A percentile compares a stretch with the other conserved stretches of the same genome.
phyloP scores from a whole-genome alignment of 2,329 filamentous ascomycete species.

The Erysiphe pisi region DNA sequence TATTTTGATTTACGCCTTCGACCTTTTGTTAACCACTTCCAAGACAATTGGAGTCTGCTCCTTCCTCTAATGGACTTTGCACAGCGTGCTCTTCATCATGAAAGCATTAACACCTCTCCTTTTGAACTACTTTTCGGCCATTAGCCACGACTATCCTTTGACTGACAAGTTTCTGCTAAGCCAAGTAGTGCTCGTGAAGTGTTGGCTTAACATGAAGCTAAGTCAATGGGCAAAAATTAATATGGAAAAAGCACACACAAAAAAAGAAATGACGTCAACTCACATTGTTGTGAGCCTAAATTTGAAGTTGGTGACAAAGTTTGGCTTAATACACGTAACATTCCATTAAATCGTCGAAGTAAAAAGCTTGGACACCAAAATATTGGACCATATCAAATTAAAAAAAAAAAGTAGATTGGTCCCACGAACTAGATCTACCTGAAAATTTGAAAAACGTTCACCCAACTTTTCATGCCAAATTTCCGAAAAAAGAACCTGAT shows the following conservation, averaged over 20 bases:
- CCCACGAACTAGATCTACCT: not conserved
- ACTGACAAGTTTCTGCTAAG: not conserved
- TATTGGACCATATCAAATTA: not conserved
- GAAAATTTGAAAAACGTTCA: not conserved
- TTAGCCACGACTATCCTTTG: not conserved
- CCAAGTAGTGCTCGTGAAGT: not conserved
- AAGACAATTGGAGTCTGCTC: constrained; percentile 22
- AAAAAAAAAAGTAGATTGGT: not conserved
- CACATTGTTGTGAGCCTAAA: not conserved
- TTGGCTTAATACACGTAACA: constrained; percentile 24
- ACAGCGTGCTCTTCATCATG: constrained; percentile 6
- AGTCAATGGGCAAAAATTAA: not conserved
- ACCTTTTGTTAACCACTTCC: constrained; percentile 23
- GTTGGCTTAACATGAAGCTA: not conserved
- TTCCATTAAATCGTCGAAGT: not conserved
- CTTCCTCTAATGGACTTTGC: constrained; percentile 17
- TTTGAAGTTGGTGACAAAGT: constrained; percentile 28
- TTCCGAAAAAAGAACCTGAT: not conserved
- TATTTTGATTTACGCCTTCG: constrained; percentile 31
- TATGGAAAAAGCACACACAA: constrained; percentile 11
- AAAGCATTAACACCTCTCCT: not conserved
- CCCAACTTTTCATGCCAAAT: not conserved
- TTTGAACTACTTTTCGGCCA: constrained; percentile 19
- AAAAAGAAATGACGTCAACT: not conserved
- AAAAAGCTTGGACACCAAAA: constrained; percentile 7